Base-by-base conservation (phyloP, 768 basidiomycete species). In the Lactarius sp. region DNA sequence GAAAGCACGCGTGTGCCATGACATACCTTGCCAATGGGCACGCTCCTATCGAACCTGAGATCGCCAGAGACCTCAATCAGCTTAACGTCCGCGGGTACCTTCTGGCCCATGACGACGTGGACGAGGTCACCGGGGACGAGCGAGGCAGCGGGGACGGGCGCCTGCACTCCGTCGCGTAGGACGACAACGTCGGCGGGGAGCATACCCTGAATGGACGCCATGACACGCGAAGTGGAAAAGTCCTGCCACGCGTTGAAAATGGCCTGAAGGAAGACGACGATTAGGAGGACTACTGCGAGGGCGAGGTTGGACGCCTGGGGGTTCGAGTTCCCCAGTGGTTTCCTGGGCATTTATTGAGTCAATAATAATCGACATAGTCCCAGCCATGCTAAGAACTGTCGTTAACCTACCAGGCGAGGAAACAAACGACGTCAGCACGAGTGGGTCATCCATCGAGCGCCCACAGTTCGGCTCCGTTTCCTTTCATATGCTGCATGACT, bases 71-170 rank as follows among this genome's bases (percentile, higher is more conserved):
- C n/a, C n/a, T n/a, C n/a, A n/a, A n/a, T n/a, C n/a, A n/a, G n/a
- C n/a, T n/a, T n/a, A n/a, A n/a, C n/a, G n/a, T n/a, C n/a, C n/a
- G n/a, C n/a, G n/a, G n/a, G n/a, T n/a, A n/a, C n/a, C n/a, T n/a
- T n/a, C n/a, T n/a, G n/a, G n/a, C n/a, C n/a, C n/a, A n/a, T 22
- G 31, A 75, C 74, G 69, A 90, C 80, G 1, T 78, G 76, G 57
- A 88, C 80, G 34, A 90, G 71, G 69, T 90, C 88, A 13, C 88
- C 88, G 0, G 83, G 81, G 7, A 89, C 84, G 44, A 87, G 81
- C 49, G 85, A 80, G 61, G 83, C 80, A 10, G 85, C 85, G 13
- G 83, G 77, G 0, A 85, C 74, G 53, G 78, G 83, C 18, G 69
- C 71, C 52, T 75, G 74, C 20, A 71, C 59, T 34, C 75, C 75